Base-by-base conservation (phyloP, 2,329 filamentous ascomycete genomes). In the Didymella arachidicola region DNA sequence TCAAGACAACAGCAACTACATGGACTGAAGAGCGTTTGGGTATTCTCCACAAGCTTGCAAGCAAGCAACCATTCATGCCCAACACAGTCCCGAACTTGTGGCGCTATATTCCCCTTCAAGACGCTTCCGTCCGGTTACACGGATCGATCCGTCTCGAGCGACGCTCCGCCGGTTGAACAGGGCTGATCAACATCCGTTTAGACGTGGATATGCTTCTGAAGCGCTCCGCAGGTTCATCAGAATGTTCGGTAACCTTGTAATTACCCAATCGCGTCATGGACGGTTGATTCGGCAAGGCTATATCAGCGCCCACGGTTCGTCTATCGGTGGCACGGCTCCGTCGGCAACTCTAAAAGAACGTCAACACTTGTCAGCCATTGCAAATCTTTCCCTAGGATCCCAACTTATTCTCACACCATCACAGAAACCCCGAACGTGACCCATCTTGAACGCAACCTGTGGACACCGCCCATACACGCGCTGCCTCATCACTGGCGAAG, bases 271-370 rank as follows among this genome's bases (percentile, higher is more conserved):
- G 7, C 34, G 4, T 30, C 46, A 47, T 18, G 3, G n/a, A n/a
- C 47, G 32, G 47, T 41, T 46, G 29, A 46, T 26, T 51, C 53
- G 41, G 53, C 47, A 36, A 39, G 54, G 34, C 36, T 34, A 42
- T 30, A 29, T 32, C n/a, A 22, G 27, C 47, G 32, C 52, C 54
- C 22, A 25, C 7, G 22, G 19, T 34, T 51, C 39, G 42, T 42
- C 47, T 36, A 46, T 39, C 27, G 34, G 45, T 32, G 39, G 41
- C 27, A 41, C 54, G 54, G 54, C 54, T 51, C 47, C 18, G 48
- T 42, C 54, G 47, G 54, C 54, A 57, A 52, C 42, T 57, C 54
- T 57, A 57, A 57, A 57, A 38, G 42, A 57, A 57, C 48, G 42
- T 57, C 54, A 52, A 47, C 36, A 4, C 11, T 43, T 16, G 32